Base-by-base conservation (phyloP, 495 filamentous ascomycete genomes). In the Chlorociboria aeruginascens region DNA sequence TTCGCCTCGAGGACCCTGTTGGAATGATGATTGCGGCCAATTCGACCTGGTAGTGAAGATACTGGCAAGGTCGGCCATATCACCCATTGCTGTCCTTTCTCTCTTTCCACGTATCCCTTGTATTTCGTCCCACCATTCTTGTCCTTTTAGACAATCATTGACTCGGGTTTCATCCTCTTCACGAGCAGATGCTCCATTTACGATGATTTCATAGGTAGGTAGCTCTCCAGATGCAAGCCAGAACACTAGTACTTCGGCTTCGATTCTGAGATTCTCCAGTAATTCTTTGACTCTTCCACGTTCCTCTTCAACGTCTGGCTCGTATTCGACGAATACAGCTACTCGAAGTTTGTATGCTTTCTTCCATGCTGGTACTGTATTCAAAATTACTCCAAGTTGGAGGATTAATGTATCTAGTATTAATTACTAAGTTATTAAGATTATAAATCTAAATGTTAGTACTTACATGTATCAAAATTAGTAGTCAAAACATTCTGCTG, bases 121-220 rank as follows among this genome's bases (percentile, higher is more conserved):
- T n/a, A 90, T 64, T 34, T 86, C 83, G 49, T 81, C 73, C 87
- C 87, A 93, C 87, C 87, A 93, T 33, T 79, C 79, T 55, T 92
- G 79, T 12, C 79, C 72, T 47, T 74, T 72, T 37, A 92, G 60
- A 36, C 73, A 69, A 9, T 72, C 67, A 34, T 83, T 68, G 17
- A 88, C 77, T 14, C 69, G 66, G 1, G 69, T 66, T 35, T 78
- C 74, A 7, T 63, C 61, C 20, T 64, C 58, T 13, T 58, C 56
- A 13, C 61, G 63, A 7, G 57, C 59, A 42, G 59, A 64, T 4
- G 58, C 59, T 0, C 83, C 86, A 55, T 89, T 86, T 30, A 94
- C 72, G 51, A 94, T 85, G 12, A 79, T 70, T 51, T 88, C 81
- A 56, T 94, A 94, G 2, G 78, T 79, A 43, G 76, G 68, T 9